phyloP scores from a whole-genome alignment of 495 filamentous ascomycete genomes.

The Venustampulla echinocandica region DNA sequence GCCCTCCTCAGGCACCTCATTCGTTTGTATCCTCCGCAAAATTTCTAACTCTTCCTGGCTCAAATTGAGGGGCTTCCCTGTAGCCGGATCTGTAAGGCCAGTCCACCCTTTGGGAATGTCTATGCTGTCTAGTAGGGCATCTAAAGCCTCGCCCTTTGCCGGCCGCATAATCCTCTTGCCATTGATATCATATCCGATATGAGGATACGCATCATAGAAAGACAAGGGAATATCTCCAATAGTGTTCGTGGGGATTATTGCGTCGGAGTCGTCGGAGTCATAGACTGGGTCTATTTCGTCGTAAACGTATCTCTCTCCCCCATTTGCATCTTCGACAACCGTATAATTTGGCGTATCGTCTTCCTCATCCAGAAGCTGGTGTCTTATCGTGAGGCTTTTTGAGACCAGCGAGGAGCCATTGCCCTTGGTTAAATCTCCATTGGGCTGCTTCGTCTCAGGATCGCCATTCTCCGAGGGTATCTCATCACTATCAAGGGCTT shows the following conservation, averaged over 20 bases:
- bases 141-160: constrained; percentile 85
- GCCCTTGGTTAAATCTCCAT: constrained; percentile 21
- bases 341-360: constrained; percentile 46
- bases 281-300: constrained; percentile 90
- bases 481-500: constrained; percentile 48
- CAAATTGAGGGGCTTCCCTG: constrained; percentile 83
- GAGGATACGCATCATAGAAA: constrained; percentile 95
- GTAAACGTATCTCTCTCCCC: constrained; percentile 48
- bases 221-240: constrained; percentile 90
- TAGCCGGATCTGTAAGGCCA: constrained; percentile 84
- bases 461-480: constrained; percentile 46
- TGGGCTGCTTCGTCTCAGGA: constrained; percentile 11
- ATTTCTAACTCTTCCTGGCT: constrained; percentile 84
- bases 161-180: constrained; percentile 96
- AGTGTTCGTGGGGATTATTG: constrained; percentile 70
- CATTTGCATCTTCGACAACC: constrained; percentile 47
- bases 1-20: constrained; percentile 76
- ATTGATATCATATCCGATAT: constrained; percentile 98
- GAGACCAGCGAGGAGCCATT: constrained; percentile 24
- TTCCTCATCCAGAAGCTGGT: constrained; percentile 32
- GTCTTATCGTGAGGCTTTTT: constrained; percentile 14
- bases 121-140: constrained; percentile 90
- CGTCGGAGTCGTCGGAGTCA: constrained; percentile 89
- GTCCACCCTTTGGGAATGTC: constrained; percentile 99
- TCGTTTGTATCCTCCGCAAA: constrained; percentile 80